Evolutionary conservation across 306 rosid genomes (phyloP), one percentile per base, ranked within the genome.

Genomic region (Malus orientalis): DNA sequence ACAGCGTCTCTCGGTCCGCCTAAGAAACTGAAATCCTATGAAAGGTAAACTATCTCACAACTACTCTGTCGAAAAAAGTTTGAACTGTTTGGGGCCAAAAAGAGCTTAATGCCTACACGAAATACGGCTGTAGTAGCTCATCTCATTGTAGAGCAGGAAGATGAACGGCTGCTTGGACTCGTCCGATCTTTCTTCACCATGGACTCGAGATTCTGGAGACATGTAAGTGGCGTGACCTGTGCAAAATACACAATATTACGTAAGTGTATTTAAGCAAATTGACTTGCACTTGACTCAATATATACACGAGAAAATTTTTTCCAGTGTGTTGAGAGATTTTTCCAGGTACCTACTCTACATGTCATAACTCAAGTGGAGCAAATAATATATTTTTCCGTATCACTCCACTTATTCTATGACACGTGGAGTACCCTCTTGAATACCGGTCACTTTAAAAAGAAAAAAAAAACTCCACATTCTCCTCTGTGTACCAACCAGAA

Each of bases 121-220:
- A 12, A 2, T 11, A 6, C 44, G 13, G 55, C 57, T 45, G 45
- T 51, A 29, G 59, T 44, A 45, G 44, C 45, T 81, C 79, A 82
- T 77, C 88, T 78, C 74, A 85, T 76, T 47, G 84, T 44, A 25
- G 79, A 53, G 22, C 85, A 85, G 67, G 96, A 75, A 63, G 44
- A 47, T 8, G 93, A 83, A 51, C 86, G 67, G 70, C 92, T 84
- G 81, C 88, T 80, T 33, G 18, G 75, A 67, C 81, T 45, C 0
- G 93, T 78, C 60, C 75, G 85, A 53, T 81, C 85, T 80, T 82
- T 87, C 86, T 79, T 89, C 78, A 91, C 55, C 74, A 86, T 75
- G 65, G 96, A 88, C 82, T 91, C 92, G 60, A 93, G 79, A 81
- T 85, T 92, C 76, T 79, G 92, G 75, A 94, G 83, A 81, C 96